phyloP scores from a whole-genome alignment of 495 filamentous ascomycete genomes.

The Alectoria sarmentosa region DNA sequence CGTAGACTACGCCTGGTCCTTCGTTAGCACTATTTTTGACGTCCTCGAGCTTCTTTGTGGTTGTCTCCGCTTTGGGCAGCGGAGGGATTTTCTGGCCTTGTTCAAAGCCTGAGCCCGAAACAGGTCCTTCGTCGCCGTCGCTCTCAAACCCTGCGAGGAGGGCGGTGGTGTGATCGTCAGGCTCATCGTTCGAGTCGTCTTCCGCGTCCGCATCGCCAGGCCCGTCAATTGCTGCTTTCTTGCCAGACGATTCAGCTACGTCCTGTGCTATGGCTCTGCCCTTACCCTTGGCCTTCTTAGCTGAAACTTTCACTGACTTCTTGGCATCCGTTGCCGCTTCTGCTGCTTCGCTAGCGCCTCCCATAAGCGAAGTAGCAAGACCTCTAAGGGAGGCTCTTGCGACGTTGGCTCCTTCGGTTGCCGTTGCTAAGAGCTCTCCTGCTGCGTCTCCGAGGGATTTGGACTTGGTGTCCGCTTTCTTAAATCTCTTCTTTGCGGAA shows the following conservation, averaged over 20 bases:
- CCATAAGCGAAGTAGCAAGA: conserved; percentile 14
- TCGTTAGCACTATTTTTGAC: conserved; percentile 32
- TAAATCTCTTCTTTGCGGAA: conserved; percentile 19
- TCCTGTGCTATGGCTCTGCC: conserved; percentile 18
- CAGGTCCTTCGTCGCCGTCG: conserved; percentile 56
- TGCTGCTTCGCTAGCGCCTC: conserved; percentile 14
- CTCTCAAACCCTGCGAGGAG: conserved; percentile 76
- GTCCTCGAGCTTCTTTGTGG: conserved; percentile 44
- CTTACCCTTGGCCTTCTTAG: conserved; percentile 22
- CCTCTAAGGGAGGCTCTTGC: conserved; percentile 19
- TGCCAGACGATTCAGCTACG: conserved; percentile 25
- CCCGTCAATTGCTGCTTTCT: conserved; percentile 26
- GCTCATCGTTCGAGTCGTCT: conserved; percentile 38
- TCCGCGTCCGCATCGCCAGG: conserved; percentile 30
- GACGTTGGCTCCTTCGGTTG: conserved; percentile 21
- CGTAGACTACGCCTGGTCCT: conserved; percentile 74
- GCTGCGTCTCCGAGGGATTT: conserved; percentile 16
- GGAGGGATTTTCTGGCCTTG: conserved; percentile 50
- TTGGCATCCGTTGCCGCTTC: conserved; percentile 15
- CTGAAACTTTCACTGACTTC: conserved; percentile 26
- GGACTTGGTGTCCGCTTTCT: conserved; percentile 16
- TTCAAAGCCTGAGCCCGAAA: conserved; percentile 47
- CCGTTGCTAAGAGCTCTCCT: conserved; percentile 20
- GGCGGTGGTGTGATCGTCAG: conserved; percentile 62
- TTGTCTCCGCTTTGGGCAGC: conserved; percentile 55